These are phyloP conservation scores for Histomonas meleagridis DNA, from an alignment of 208 protist species.

Conservation along the genomic window DNA sequence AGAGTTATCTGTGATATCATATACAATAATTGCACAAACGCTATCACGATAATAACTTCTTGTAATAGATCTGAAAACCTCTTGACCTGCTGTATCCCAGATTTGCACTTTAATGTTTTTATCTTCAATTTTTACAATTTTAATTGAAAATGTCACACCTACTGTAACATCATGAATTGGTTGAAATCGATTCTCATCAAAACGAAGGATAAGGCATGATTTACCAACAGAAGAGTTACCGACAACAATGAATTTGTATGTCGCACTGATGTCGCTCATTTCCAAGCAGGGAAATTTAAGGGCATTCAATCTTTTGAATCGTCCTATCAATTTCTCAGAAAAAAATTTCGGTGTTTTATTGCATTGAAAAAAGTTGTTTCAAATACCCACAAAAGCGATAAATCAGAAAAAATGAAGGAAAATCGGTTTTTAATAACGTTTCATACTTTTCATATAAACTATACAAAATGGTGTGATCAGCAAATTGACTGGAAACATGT, in stretches of 20 bases:
- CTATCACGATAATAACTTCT: slow-evolving; percentile 28
- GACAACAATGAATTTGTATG: slow-evolving; percentile 36
- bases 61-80: slow-evolving; percentile 33
- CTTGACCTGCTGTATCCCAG: slow-evolving; percentile 35
- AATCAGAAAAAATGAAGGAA: too few relatives aligned
- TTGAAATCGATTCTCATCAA: slow-evolving; percentile 36
- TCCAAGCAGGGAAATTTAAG: too few relatives aligned
- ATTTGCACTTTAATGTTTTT: slow-evolving; percentile 34
- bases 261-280: too few relatives aligned
- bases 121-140: background rate
- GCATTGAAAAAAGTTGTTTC: too few relatives aligned
- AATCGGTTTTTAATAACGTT: too few relatives aligned
- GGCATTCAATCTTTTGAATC: too few relatives aligned
- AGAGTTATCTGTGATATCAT: background rate
- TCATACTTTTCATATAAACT: too few relatives aligned
- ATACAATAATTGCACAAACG: slow-evolving; percentile 20
- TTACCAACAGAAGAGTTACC: slow-evolving; percentile 27
- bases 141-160: background rate
- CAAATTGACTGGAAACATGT: too few relatives aligned
- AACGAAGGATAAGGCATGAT: background rate
- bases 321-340: too few relatives aligned
- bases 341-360: too few relatives aligned
- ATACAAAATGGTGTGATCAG: too few relatives aligned
- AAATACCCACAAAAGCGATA: too few relatives aligned
- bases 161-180: slow-evolving; percentile 37